A percentile compares a stretch with the other conserved stretches of the same genome.
phyloP scores from a whole-genome alignment of 2,329 filamentous ascomycete genomes.

The Septoria linicola region DNA sequence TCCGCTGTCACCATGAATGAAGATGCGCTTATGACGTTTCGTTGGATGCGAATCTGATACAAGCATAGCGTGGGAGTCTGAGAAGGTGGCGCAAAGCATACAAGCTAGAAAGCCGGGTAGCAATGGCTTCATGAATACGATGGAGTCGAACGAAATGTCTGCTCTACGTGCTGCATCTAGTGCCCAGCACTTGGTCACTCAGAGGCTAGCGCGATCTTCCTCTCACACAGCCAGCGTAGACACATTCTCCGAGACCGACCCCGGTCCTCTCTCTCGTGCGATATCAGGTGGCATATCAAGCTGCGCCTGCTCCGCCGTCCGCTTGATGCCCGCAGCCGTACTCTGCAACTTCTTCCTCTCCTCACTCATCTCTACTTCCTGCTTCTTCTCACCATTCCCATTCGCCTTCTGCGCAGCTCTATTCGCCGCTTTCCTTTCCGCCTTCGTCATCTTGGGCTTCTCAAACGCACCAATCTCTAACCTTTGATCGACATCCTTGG shows the following conservation, averaged over 20 bases:
- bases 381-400: constrained; percentile 39
- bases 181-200: constrained; percentile 20
- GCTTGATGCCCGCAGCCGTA: constrained; percentile 25
- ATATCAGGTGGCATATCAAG: constrained; percentile 28
- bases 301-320: constrained; percentile 25
- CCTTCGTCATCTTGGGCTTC: constrained; percentile 51
- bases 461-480: constrained; percentile 53
- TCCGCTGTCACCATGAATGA: background rate
- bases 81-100: background rate
- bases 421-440: constrained; percentile 45
- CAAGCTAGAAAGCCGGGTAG: background rate
- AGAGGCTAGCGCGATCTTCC: background rate
- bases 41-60: background rate
- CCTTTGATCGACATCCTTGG: constrained; percentile 63
- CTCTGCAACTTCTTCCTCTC: constrained; percentile 20
- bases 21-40: background rate
- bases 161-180: background rate
- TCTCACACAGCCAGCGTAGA: constrained; percentile 25
- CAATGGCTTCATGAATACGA: background rate
- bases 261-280: constrained; percentile 24
- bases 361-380: constrained; percentile 48
- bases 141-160: background rate
- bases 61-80: background rate
- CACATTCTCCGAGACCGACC: constrained; percentile 25
- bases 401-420: constrained; percentile 30